Evolutionary conservation across 768 basidiomycete genomes (phyloP), one percentile per base, ranked within the genome.

Genomic region (Boletus fagicola): DNA sequence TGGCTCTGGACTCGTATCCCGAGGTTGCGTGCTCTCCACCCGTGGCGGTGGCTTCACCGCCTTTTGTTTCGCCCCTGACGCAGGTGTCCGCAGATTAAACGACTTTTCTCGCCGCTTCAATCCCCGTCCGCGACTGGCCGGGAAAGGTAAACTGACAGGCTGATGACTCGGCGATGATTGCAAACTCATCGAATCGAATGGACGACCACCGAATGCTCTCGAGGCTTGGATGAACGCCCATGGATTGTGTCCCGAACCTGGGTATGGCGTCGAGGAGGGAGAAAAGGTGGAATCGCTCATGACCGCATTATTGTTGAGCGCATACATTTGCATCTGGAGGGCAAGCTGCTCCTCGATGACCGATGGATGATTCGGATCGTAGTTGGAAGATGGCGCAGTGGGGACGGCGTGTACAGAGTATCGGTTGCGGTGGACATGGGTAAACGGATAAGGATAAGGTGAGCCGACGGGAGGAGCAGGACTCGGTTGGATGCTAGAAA

Each of bases 21-120:
- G 75, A 8, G 90, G 89, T 63, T 91, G 88, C 0, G 90, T 92
- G 63, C 88, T 91, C 64, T 90, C 87, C 18, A 92, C 90, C 13
- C 90, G 78, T 11, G 87, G 88, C 1, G 90, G 90, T 1, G 85
- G 86, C 65, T 84, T 84, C 36, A 85, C 72, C 51, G 10, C 35
- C 51, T 77, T 70, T 38, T 64, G 69, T 35, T 69, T 68, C 13
- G 50, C 26, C 15, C 52, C 65, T 12, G 63, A 48, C 1, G 40
- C 47, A 20, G 65, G 61, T 38, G 58, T 58, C 31, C 75, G 69
- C 20, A 79, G 57, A 56, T 77, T 77, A 10, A 58, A 43, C 5
- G 76, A 74, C 38, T 66, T 69, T 58, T 80, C 78, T 18, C 75
- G 76, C 46, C 78, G 79, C 65, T 80, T 80, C 48, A 79, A 55